phyloP scores from a whole-genome alignment of 1,284 basidiomycete genomes.

The Gomphus bonarii region DNA sequence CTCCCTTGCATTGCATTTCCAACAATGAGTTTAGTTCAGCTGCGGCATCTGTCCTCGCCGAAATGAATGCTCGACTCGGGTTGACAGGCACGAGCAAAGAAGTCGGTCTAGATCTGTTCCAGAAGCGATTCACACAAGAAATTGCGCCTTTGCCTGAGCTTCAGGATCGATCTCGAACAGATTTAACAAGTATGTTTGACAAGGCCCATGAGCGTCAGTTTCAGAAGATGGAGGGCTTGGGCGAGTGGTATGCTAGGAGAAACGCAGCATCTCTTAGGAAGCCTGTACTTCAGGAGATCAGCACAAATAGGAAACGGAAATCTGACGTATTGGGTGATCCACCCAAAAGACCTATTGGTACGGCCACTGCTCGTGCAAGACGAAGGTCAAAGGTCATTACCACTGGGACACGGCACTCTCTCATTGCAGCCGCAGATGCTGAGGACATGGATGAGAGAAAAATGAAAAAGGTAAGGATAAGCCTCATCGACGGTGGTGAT shows the following conservation, averaged over 20 bases:
- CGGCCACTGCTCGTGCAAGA: not conserved
- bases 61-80: conserved; percentile 65
- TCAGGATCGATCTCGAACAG: conserved; percentile 10
- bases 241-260: conserved; percentile 44
- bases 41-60: conserved; percentile 48
- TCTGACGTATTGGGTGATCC: conserved; percentile 12
- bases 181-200: conserved; percentile 32
- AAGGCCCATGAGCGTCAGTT: conserved; percentile 54
- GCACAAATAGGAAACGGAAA: conserved; percentile 19
- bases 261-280: conserved; percentile 11
- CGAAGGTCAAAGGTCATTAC: not conserved
- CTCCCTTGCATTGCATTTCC: conserved; percentile 40
- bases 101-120: conserved; percentile 21
- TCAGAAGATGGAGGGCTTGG: conserved; percentile 67
- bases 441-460: conserved; percentile 15
- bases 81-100: conserved; percentile 31
- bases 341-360: not conserved
- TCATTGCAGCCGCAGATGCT: conserved; percentile 13
- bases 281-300: not conserved
- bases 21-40: conserved; percentile 55
- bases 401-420: not conserved
- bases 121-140: conserved; percentile 13
- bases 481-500: conserved; percentile 15
- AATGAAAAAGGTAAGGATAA: conserved; percentile 25
- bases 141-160: conserved; percentile 13